Conservation (phyloP, 225 moss, liverwort and hornwort species). For the Pseudoscleropodium purum region DNA sequence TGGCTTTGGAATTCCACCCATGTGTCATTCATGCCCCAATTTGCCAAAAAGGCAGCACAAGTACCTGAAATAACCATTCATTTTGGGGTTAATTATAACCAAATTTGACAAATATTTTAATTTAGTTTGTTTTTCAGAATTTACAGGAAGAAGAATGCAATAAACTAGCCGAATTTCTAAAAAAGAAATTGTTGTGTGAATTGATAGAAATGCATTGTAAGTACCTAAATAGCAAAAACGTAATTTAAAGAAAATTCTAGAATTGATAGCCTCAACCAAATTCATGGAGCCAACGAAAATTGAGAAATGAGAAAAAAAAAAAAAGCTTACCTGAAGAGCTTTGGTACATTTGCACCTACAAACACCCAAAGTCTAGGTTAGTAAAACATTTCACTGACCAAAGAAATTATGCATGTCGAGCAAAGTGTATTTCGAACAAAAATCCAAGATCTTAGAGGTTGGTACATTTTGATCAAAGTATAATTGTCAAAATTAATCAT, state of each 20-base stretch:
- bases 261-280: background rate
- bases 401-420: background rate
- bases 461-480: too few relatives aligned
- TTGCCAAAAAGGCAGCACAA: conserved; percentile 65
- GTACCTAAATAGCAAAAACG: rapidly evolving
- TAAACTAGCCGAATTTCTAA: background rate
- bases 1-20: conserved; percentile 46
- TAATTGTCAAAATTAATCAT: background rate
- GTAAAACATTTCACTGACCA: background rate
- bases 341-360: conserved; percentile 19
- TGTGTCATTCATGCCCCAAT: background rate
- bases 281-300: background rate
- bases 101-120: background rate
- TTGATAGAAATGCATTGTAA: too few relatives aligned
- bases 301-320: too few relatives aligned
- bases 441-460: background rate
- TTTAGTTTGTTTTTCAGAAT: too few relatives aligned
- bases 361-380: background rate
- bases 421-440: background rate
- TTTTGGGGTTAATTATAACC: too few relatives aligned
- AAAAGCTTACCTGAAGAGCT: conserved; percentile 4
- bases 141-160: background rate
- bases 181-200: background rate
- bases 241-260: background rate
- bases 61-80: background rate